phyloP scores from a whole-genome alignment of 495 filamentous ascomycete species.

The Xylaria palmicola region DNA sequence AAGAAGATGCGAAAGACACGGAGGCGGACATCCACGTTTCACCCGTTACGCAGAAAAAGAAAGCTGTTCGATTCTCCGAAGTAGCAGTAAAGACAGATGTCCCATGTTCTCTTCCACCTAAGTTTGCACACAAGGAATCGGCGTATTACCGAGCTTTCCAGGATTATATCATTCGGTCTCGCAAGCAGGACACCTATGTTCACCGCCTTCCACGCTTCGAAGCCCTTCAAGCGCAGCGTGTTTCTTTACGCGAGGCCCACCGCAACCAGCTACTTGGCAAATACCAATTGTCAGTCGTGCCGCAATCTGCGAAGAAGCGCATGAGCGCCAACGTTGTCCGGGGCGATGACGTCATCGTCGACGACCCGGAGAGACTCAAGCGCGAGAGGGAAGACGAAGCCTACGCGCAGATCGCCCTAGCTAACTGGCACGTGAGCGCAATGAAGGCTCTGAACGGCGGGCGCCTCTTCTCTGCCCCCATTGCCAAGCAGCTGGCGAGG shows the following conservation, averaged over 20 bases:
- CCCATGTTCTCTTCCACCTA: constrained; percentile 46
- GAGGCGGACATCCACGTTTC: constrained; percentile 30
- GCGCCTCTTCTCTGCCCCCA: constrained; percentile 73
- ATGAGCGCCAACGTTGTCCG: constrained; percentile 59
- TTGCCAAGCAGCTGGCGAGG: constrained; percentile 56
- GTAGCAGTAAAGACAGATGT: constrained; percentile 49
- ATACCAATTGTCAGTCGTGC: constrained; percentile 62
- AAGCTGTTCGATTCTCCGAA: constrained; percentile 73
- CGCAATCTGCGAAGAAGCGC: constrained; percentile 55
- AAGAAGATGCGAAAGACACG: constrained; percentile 30
- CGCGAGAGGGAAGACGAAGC: constrained; percentile 80
- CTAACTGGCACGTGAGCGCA: constrained; percentile 81
- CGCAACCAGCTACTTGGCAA: constrained; percentile 74
- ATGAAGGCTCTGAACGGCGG: constrained; percentile 77
- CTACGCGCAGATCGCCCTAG: constrained; percentile 66
- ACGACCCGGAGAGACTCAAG: constrained; percentile 60
- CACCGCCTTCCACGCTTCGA: constrained; percentile 84
- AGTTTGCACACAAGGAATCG: constrained; percentile 60
- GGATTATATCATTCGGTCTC: constrained; percentile 58
- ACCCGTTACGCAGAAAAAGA: constrained; percentile 55
- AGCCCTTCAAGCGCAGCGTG: constrained; percentile 78
- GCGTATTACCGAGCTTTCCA: constrained; percentile 93
- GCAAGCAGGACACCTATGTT: constrained; percentile 70
- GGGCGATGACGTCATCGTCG: constrained; percentile 52
- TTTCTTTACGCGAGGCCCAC: constrained; percentile 62